Conservation (phyloP, 208 protist genomes). For the Wallacemonas sp. region DNA sequence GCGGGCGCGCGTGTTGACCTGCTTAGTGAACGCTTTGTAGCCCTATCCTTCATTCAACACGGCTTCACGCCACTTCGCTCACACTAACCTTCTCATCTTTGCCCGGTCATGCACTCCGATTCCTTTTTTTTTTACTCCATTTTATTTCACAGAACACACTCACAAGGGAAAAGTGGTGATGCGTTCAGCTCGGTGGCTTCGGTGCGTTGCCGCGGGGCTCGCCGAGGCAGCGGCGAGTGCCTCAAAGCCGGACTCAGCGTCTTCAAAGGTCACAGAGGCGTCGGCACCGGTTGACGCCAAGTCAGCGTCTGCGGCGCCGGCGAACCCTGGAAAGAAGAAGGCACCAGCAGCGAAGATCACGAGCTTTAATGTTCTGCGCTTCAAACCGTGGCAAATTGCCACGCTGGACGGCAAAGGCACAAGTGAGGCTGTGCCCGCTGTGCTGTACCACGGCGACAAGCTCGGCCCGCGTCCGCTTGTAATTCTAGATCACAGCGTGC, state of each 20-base stretch:
- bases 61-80: no score
- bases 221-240: background rate
- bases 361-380: slow-evolving; percentile 36
- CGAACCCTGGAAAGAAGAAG: slow-evolving; percentile 4
- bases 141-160: slow-evolving; percentile 4
- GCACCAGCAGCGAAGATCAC: slow-evolving; percentile 17
- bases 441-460: slow-evolving; percentile 66
- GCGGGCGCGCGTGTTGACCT: no score
- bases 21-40: no score
- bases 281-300: no score
- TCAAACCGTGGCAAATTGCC: slow-evolving; percentile 65
- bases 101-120: no score
- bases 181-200: slow-evolving; percentile 14
- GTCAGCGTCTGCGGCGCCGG: background rate
- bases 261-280: background rate
- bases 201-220: slow-evolving; percentile 11
- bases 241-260: background rate
- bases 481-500: slow-evolving; percentile 69
- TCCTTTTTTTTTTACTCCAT: slow-evolving; percentile 1
- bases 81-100: no score
- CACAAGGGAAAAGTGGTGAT: slow-evolving; percentile 6
- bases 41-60: no score
- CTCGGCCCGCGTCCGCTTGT: slow-evolving; percentile 80
- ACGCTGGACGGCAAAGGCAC: slow-evolving; percentile 18
- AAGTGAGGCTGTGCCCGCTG: slow-evolving; percentile 10